A percentile compares a stretch with the other conserved stretches of the same genome.
Conservation (phyloP, 164 flowering plant species). For the Vitis cinerea region DNA sequence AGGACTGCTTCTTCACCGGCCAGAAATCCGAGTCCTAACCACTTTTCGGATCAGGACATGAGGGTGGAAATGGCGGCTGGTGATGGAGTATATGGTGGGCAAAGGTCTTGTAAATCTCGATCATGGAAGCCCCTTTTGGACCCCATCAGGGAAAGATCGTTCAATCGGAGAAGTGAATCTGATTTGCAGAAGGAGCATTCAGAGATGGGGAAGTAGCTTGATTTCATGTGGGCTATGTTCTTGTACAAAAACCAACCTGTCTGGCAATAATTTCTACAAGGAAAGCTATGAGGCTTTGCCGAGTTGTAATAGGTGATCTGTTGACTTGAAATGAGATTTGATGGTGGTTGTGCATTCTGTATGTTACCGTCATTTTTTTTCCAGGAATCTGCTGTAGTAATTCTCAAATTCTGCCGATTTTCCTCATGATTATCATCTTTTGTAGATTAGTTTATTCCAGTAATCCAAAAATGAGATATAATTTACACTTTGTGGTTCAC, state of each 20-base stretch:
- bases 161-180: conserved; percentile 35
- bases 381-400: too few species aligned
- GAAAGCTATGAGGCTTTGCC: neutral
- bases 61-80: neutral
- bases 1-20: neutral
- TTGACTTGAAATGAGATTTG: too few species aligned
- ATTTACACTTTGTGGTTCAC: too few species aligned
- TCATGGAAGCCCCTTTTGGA: conserved; percentile 55
- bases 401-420: too few species aligned
- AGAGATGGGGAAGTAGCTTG: neutral
- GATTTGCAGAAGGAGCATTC: conserved; percentile 17
- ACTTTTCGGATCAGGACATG: neutral
- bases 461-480: too few species aligned
- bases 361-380: too few species aligned
- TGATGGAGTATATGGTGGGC: neutral
- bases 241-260: neutral
- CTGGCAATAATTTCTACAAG: neutral
- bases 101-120: conserved; percentile 5
- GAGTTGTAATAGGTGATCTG: neutral
- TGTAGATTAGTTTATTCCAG: too few species aligned
- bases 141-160: conserved; percentile 47
- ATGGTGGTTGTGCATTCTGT: too few species aligned
- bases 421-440: too few species aligned
- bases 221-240: neutral
- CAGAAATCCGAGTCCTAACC: neutral